Evolutionary conservation across 495 filamentous ascomycete species (phyloP).

Genomic region (Tricharina praecox): DNA sequence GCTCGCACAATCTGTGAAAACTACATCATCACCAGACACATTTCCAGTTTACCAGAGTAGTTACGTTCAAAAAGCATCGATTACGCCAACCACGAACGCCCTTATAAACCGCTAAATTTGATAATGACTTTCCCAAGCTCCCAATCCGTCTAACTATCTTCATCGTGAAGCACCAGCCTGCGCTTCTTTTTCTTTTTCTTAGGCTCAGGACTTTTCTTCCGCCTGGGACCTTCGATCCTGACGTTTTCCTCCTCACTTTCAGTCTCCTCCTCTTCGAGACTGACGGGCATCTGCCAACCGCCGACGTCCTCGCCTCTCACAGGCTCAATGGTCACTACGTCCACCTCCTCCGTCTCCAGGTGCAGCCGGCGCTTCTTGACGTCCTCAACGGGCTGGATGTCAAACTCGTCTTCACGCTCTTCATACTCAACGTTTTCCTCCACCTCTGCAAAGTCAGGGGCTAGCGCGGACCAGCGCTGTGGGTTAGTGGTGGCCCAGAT

Average conservation of each 20-base stretch:
- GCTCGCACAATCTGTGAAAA: no score
- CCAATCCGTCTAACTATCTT: not conserved
- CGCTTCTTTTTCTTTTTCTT: conserved; percentile 17
- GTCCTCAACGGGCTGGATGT: conserved; percentile 89
- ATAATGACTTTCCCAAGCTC: no score
- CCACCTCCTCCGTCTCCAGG: conserved; percentile 66
- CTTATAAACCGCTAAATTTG: no score
- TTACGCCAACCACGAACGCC: no score
- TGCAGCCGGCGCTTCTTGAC: conserved; percentile 80
- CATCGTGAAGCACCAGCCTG: not conserved
- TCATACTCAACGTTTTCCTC: conserved; percentile 97
- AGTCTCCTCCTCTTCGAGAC: conserved; percentile 60
- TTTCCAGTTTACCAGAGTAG: no score
- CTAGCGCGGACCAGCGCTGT: conserved; percentile 90
- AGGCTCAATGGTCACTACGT: conserved; percentile 62
- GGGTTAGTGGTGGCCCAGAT: conserved; percentile 84
- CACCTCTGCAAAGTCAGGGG: conserved; percentile 91
- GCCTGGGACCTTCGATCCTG: conserved; percentile 4
- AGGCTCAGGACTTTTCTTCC: conserved; percentile 10
- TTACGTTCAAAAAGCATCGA: no score
- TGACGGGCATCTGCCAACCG: conserved; percentile 69
- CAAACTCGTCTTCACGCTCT: conserved; percentile 91
- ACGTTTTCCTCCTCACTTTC: conserved; percentile 58
- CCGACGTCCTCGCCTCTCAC: conserved; percentile 43
- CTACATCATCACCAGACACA: no score